These are phyloP conservation scores for Kazachstania martiniae DNA, from an alignment of 805 yeast species.

Conservation along the genomic window DNA sequence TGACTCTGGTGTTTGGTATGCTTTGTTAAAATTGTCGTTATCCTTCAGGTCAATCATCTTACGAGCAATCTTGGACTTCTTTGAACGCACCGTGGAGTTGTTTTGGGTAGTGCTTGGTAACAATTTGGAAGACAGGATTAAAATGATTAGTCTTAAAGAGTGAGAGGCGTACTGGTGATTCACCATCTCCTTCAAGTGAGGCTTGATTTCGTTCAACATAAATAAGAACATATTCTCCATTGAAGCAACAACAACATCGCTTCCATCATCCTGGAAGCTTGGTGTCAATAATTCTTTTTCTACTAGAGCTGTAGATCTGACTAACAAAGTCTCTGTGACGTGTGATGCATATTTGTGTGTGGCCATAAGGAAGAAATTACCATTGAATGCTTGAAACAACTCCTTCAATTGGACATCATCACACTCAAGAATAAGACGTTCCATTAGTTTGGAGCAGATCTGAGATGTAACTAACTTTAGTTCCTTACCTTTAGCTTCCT, in stretches of 20 bases:
- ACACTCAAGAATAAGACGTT: constrained; percentile 65
- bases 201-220: constrained; percentile 57
- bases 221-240: constrained; percentile 57
- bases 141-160: constrained; percentile 59
- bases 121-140: constrained; percentile 67
- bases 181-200: constrained; percentile 48
- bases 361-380: constrained; percentile 66
- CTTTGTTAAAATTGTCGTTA: constrained; percentile 54
- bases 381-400: constrained; percentile 55
- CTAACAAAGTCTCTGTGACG: constrained; percentile 77
- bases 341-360: constrained; percentile 90
- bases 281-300: constrained; percentile 59
- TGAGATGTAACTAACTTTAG: constrained; percentile 87
- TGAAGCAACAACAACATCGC: constrained; percentile 34
- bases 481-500: constrained; percentile 83
- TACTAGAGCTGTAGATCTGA: constrained; percentile 59
- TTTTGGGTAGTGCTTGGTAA: constrained; percentile 62
- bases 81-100: constrained; percentile 68
- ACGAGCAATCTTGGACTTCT: constrained; percentile 78
- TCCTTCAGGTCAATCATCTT: constrained; percentile 86
- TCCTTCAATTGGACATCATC: constrained; percentile 53
- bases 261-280: constrained; percentile 26
- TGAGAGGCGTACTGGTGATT: constrained; percentile 82
- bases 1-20: constrained; percentile 59
- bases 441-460: constrained; percentile 87